Percentiles rank a stretch among this genome's conserved stretches.
Conservation (phyloP, 495 filamentous ascomycete species). For the Apodospora peruviana region DNA sequence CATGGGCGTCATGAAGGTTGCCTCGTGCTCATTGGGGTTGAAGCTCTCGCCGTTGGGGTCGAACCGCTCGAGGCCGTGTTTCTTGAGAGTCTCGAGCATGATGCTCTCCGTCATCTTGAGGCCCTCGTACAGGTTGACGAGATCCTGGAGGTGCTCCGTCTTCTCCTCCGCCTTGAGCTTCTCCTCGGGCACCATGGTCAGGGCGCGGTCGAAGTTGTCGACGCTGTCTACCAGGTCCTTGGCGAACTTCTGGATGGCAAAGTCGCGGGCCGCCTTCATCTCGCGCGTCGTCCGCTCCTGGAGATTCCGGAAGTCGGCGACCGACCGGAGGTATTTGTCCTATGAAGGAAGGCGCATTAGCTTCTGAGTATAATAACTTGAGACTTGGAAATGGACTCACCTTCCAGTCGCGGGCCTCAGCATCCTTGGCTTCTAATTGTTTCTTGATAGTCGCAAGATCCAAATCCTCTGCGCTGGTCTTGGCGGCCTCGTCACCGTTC, state of each 20-base stretch:
- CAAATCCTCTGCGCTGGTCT: slow-evolving; percentile 13
- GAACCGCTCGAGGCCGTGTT: slow-evolving; percentile 90
- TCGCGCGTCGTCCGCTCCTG: slow-evolving; percentile 93
- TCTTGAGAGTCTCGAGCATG: slow-evolving; percentile 80
- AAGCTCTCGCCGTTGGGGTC: slow-evolving; percentile 76
- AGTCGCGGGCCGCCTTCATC: slow-evolving; percentile 77
- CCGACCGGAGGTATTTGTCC: slow-evolving; percentile 88
- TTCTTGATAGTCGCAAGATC: slow-evolving; percentile 42
- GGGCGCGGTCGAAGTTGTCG: slow-evolving; percentile 94
- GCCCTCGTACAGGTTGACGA: slow-evolving; percentile 77
- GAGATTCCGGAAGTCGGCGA: slow-evolving; percentile 95
- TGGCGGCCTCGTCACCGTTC: slow-evolving; percentile 23
- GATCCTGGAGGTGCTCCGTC: slow-evolving; percentile 55
- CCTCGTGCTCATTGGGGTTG: slow-evolving; percentile 94
- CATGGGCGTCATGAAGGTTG: slow-evolving; percentile 84
- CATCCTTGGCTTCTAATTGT: slow-evolving; percentile 78
- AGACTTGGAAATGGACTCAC: too few species aligned
- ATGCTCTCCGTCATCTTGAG: slow-evolving; percentile 92
- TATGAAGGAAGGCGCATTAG: slow-evolving; percentile 36
- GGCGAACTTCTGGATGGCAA: slow-evolving; percentile 91
- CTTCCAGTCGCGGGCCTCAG: slow-evolving; percentile 81
- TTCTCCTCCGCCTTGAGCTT: slow-evolving; percentile 55
- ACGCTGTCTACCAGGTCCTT: slow-evolving; percentile 88
- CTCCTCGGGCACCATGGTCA: slow-evolving; percentile 68
- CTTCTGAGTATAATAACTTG: too few species aligned